A percentile compares a stretch with the other conserved stretches of the same genome.
These are phyloP conservation scores for Xerocomus nothofagi DNA, from an alignment of 1,284 basidiomycete genomes.

Conservation along the genomic window DNA sequence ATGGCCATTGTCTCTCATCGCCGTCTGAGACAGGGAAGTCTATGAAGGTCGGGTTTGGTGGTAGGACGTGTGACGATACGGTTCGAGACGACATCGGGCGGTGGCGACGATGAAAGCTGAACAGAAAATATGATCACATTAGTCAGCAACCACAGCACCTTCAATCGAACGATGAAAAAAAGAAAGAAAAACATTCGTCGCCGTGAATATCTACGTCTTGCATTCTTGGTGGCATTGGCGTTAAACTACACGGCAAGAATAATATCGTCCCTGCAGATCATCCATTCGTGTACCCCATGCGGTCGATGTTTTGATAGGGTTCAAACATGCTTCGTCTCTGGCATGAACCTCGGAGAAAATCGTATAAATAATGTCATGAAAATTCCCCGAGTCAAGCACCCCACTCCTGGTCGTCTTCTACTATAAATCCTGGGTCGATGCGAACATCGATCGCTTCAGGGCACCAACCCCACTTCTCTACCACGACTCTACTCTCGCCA, in stretches of 20 bases:
- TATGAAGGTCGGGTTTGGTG: constrained; percentile 52
- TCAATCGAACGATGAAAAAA: no score
- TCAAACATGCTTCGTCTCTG: no score
- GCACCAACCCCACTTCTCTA: constrained; percentile 15
- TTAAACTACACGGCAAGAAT: constrained; percentile 70
- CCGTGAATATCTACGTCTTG: constrained; percentile 68
- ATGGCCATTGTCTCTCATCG: constrained; percentile 50
- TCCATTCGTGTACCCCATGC: constrained; percentile 42
- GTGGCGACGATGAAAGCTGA: neutral
- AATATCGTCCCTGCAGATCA: constrained; percentile 52
- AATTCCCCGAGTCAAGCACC: constrained; percentile 3
- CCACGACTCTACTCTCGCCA: constrained; percentile 11
- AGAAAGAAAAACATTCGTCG: no score
- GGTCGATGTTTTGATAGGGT: constrained; percentile 60
- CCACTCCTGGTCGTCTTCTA: constrained; percentile 11
- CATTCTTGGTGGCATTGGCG: constrained; percentile 48
- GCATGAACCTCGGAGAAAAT: no score
- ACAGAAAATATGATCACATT: constrained; percentile 5
- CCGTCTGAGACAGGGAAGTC: constrained; percentile 67
- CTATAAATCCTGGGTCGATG: neutral
- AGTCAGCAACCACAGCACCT: constrained; percentile 15
- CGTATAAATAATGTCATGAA: no score
- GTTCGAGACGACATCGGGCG: constrained; percentile 39
- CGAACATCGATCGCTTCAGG: constrained; percentile 1
- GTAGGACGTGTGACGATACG: constrained; percentile 39